Base-by-base conservation (phyloP, 1,139 yeast species). In the Lodderomyces elongisporus region DNA sequence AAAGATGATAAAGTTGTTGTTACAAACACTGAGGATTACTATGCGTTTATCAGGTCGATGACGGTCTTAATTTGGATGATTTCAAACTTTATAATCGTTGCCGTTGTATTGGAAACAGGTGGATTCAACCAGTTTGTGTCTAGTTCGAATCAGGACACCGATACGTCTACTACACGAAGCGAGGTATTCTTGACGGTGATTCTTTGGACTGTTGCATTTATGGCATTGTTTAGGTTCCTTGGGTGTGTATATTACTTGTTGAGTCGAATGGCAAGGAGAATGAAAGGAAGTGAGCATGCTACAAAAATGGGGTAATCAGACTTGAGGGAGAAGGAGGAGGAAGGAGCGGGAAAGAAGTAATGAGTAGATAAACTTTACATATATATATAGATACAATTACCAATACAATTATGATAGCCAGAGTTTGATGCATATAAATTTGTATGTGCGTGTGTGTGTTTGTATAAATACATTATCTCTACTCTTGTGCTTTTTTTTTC, bases 11-110 rank as follows among this genome's bases (percentile, higher is more conserved):
- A 63, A n/a, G 59, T 63, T n/a, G 57, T 57, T 17, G 81, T 40
- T 10, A 47, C 60, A 5, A 38, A 54, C 17, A 63, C 72, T 37
- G 84, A 84, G 46, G 84, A 82, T 54, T 85, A 82, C 57, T 84
- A 79, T 54, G 93, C 93, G 0, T 72, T 79, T 45, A 71, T 85
- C 53, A 74, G 95, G 56, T 84, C 95, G 4, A 73, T 83, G 70
- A 78, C 89, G 7, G 85, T 85, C 25, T 70, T 85, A 40, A 61
- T 80, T 12, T 85, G 95, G 95, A 77, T 85, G 56, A 61, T 84
- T 37, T 70, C 87, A 14, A 85, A 85, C 53, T 81, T 82, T 40
- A 68, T 79, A 15, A 66, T 85, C 30, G 74, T 81, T 33, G 85
- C 91, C 5, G 67, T 81, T 7, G 88, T 85, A 3, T 68, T 83